A percentile compares a stretch with the other conserved stretches of the same genome.
phyloP scores from a whole-genome alignment of 2,329 filamentous ascomycete genomes.

The Colletotrichum spaethianum region DNA sequence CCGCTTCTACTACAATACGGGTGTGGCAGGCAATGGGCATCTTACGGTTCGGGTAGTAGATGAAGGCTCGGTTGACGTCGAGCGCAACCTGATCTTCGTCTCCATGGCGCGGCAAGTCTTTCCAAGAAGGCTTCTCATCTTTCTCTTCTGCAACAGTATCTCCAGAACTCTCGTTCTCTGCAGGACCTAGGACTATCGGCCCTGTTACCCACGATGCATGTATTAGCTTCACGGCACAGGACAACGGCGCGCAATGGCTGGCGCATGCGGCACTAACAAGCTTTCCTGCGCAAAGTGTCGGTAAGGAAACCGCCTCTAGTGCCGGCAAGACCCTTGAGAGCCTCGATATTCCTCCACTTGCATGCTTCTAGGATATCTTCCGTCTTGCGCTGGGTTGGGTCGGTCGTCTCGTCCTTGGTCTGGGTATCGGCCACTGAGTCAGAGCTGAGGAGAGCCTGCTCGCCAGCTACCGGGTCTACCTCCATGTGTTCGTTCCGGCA shows the following conservation, averaged over 20 bases:
- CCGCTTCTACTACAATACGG: neutral
- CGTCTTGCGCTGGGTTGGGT: slow-evolving; percentile 54
- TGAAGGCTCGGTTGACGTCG: slow-evolving; percentile 96
- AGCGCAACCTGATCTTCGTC: slow-evolving; percentile 94
- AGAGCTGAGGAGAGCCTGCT: neutral
- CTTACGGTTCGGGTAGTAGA: slow-evolving; percentile 91
- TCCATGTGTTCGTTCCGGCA: slow-evolving; percentile 15
- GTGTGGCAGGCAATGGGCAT: slow-evolving; percentile 23
- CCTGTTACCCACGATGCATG: slow-evolving; percentile 58
- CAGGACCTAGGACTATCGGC: slow-evolving; percentile 70
- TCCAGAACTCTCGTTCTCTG: slow-evolving; percentile 40
- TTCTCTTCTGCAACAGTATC: slow-evolving; percentile 39
- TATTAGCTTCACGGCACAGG: slow-evolving; percentile 29
- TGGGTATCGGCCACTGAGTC: neutral
- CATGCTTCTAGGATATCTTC: slow-evolving; percentile 73
- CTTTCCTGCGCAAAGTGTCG: slow-evolving; percentile 77
- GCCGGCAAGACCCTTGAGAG: slow-evolving; percentile 71
- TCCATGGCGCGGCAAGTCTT: slow-evolving; percentile 77
- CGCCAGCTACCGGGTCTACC: neutral
- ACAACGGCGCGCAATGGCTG: neutral
- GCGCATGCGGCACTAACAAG: slow-evolving; percentile 75
- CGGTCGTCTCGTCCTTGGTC: slow-evolving; percentile 32
- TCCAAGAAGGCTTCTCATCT: slow-evolving; percentile 62
- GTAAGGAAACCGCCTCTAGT: slow-evolving; percentile 77
- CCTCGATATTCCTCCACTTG: slow-evolving; percentile 67